Percentiles rank a stretch among this genome's conserved stretches.
Evolutionary conservation across 768 basidiomycete species (phyloP).

Genomic region (Ramaria sp.): DNA sequence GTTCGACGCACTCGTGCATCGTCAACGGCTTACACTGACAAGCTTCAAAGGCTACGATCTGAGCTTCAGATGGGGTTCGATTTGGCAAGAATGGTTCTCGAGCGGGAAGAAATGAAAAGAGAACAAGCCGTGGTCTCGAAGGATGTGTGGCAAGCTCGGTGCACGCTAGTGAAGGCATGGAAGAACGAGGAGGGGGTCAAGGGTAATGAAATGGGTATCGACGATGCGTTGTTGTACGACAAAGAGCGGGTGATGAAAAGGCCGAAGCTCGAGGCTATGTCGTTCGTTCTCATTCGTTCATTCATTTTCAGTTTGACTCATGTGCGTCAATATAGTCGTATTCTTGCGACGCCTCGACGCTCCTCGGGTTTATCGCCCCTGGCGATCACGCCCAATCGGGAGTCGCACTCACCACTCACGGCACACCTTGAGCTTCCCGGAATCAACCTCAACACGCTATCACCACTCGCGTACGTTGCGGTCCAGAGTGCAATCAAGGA

Average conservation of each 20-base stretch:
- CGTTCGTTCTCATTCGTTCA: constrained; percentile 8
- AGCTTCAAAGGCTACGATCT: constrained; percentile 68
- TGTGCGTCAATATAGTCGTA: constrained; percentile 15
- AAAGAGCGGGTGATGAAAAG: constrained; percentile 48
- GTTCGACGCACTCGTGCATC: constrained; percentile 89
- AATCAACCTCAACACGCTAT: neutral
- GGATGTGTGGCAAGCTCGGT: constrained; percentile 68
- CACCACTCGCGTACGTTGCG: constrained; percentile 30
- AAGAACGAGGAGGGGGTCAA: neutral
- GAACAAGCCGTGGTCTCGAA: constrained; percentile 46
- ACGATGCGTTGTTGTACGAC: constrained; percentile 66
- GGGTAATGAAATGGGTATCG: constrained; percentile 23
- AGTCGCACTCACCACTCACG: neutral
- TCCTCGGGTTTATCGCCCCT: constrained; percentile 7
- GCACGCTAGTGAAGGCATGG: neutral
- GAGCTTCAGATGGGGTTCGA: constrained; percentile 69
- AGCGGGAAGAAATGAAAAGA: constrained; percentile 69
- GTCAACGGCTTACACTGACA: constrained; percentile 86
- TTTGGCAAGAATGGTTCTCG: constrained; percentile 55
- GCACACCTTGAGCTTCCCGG: neutral
- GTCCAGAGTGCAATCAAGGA: constrained; percentile 53
- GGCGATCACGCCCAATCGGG: neutral
- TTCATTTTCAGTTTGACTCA: neutral
- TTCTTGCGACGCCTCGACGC: constrained; percentile 31
- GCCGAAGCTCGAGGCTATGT: constrained; percentile 24